A percentile compares a stretch with the other conserved stretches of the same genome.
phyloP scores from a whole-genome alignment of 73 alveolate genomes.

The Tetrahymena elliotti region DNA sequence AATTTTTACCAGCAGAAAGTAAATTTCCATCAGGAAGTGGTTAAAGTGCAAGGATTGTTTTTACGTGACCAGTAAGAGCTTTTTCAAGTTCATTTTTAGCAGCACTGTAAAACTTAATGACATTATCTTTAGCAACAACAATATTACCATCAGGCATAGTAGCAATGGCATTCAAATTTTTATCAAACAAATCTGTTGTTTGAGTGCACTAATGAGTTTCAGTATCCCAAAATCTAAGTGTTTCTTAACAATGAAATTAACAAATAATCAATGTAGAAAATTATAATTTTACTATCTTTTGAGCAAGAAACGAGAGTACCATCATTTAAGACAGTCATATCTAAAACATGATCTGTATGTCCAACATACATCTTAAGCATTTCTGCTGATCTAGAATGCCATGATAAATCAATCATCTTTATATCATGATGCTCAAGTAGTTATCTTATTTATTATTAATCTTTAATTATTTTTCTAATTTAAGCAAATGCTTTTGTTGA shows the following conservation, averaged over 20 bases:
- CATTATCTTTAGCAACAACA: neutral
- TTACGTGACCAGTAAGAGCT: neutral
- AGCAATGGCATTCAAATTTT: neutral
- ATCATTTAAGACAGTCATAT: neutral
- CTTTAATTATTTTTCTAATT: no score
- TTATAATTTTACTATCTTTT: neutral
- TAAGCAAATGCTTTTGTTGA: neutral
- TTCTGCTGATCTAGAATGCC: neutral
- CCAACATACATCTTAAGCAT: neutral
- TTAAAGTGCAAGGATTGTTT: neutral
- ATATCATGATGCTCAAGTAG: neutral
- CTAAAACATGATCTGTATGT: neutral
- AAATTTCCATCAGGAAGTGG: neutral
- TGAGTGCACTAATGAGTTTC: neutral
- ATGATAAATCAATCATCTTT: neutral
- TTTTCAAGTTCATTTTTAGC: neutral
- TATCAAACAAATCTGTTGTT: neutral
- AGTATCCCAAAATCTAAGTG: neutral
- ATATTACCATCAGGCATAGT: neutral
- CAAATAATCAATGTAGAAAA: neutral
- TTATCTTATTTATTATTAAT: neutral
- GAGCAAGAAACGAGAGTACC: neutral
- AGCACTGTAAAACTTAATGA: neutral
- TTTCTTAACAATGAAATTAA: neutral
- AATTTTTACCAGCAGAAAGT: neutral